These are phyloP conservation scores for Suillus subaureus DNA, from an alignment of 768 basidiomycete genomes.

Conservation along the genomic window DNA sequence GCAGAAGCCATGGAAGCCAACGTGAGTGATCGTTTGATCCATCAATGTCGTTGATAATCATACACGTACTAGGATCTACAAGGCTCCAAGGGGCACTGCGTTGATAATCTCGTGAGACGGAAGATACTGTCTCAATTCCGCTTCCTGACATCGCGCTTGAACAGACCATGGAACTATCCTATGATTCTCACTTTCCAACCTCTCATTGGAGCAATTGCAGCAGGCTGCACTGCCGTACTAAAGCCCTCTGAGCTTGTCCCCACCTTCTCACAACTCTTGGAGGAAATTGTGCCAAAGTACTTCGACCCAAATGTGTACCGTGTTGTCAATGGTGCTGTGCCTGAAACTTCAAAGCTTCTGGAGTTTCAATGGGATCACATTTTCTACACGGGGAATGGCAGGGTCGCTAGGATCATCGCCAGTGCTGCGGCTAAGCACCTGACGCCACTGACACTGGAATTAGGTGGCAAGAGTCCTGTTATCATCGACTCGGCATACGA, in stretches of 20 bases:
- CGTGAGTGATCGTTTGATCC: slow-evolving; percentile 20
- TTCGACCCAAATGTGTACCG: slow-evolving; percentile 51
- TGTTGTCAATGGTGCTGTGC: slow-evolving; percentile 52
- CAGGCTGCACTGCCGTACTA: slow-evolving; percentile 65
- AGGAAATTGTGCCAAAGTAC: slow-evolving; percentile 57
- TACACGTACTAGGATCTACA: slow-evolving; percentile 37
- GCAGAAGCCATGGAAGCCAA: slow-evolving; percentile 55
- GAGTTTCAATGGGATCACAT: slow-evolving; percentile 36
- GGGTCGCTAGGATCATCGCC: slow-evolving; percentile 26
- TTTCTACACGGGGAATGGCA: slow-evolving; percentile 40
- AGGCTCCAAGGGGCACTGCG: slow-evolving; percentile 61
- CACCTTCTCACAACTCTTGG: slow-evolving; percentile 49
- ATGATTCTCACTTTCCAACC: slow-evolving; percentile 57
- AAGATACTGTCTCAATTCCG: neutral
- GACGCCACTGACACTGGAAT: slow-evolving; percentile 37
- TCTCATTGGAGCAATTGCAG: slow-evolving; percentile 70
- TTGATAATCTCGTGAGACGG: slow-evolving; percentile 58
- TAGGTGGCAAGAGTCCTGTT: slow-evolving; percentile 48
- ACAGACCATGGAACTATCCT: slow-evolving; percentile 74
- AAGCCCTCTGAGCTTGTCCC: slow-evolving; percentile 67
- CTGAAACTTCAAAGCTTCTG: slow-evolving; percentile 39
- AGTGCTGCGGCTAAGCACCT: slow-evolving; percentile 30
- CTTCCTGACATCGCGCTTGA: neutral
- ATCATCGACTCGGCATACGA: slow-evolving; percentile 45
- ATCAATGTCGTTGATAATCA: neutral